Evolutionary conservation across 768 basidiomycete species (phyloP).

Genomic region (Leccinum uliginosum): DNA sequence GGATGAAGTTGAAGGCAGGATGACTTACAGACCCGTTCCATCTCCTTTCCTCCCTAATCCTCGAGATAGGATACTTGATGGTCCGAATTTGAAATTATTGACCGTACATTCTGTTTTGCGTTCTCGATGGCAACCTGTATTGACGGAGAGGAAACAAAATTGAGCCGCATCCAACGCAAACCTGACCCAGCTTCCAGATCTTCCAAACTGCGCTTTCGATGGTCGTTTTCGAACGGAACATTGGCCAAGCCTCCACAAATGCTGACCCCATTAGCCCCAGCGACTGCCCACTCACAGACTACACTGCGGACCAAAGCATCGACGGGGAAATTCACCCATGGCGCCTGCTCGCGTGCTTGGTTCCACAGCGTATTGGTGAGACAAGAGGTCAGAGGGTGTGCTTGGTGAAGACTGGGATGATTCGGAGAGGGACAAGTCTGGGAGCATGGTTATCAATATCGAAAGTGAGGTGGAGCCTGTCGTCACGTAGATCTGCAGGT

Average conservation of each 20-base stretch:
- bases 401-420: slow-evolving; percentile 10
- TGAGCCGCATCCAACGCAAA: slow-evolving; percentile 54
- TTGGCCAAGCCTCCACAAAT: slow-evolving; percentile 52
- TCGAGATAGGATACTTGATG: slow-evolving; percentile 77
- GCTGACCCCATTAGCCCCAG: slow-evolving; percentile 15
- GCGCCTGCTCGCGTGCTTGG: slow-evolving; percentile 80
- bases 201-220: background rate
- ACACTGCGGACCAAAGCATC: slow-evolving; percentile 90
- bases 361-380: slow-evolving; percentile 81
- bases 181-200: slow-evolving; percentile 8
- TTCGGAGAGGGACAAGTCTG: background rate
- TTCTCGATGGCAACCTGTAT: slow-evolving; percentile 51
- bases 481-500: slow-evolving; percentile 17
- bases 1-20: background rate
- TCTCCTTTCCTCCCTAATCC: slow-evolving; percentile 84
- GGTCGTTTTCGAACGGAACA: slow-evolving; percentile 10
- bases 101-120: slow-evolving; percentile 54
- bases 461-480: slow-evolving; percentile 31
- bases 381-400: slow-evolving; percentile 41
- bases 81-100: slow-evolving; percentile 74
- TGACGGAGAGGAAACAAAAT: slow-evolving; percentile 69
- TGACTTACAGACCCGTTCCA: slow-evolving; percentile 62
- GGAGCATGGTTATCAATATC: slow-evolving; percentile 24
- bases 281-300: slow-evolving; percentile 76
- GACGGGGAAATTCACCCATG: slow-evolving; percentile 80